Percentiles rank a stretch among this genome's conserved stretches.
Conservation (phyloP, 2,329 filamentous ascomycete species). For the Stachybotrys elegans region DNA sequence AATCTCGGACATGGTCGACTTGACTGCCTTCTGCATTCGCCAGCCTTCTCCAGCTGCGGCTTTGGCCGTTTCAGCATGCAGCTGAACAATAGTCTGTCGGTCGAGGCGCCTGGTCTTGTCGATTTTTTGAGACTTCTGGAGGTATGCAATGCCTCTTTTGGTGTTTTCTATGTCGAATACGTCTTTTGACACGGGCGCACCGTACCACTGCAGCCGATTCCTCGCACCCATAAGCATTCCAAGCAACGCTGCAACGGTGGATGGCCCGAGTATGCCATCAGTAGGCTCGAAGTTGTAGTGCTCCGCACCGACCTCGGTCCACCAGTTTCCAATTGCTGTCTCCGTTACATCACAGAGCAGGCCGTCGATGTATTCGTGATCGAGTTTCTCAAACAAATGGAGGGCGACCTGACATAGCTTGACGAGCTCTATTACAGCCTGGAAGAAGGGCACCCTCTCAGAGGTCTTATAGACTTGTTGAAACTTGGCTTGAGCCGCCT, state of each 20-base stretch:
- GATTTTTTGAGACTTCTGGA: slow-evolving; percentile 85
- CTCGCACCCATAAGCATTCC: slow-evolving; percentile 86
- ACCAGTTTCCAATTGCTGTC: slow-evolving; percentile 87
- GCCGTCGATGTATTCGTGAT: slow-evolving; percentile 86
- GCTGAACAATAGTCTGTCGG: slow-evolving; percentile 71
- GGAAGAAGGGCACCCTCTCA: slow-evolving; percentile 72
- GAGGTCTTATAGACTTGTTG: slow-evolving; percentile 84
- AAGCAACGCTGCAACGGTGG: slow-evolving; percentile 80
- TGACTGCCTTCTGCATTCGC: slow-evolving; percentile 89
- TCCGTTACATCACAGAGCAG: slow-evolving; percentile 92
- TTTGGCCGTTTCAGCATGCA: slow-evolving; percentile 84
- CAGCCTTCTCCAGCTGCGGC: slow-evolving; percentile 85
- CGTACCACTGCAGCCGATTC: slow-evolving; percentile 80
- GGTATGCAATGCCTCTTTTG: slow-evolving; percentile 78
- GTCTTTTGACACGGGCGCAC: slow-evolving; percentile 82
- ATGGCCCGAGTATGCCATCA: slow-evolving; percentile 88
- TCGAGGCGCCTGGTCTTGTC: slow-evolving; percentile 75
- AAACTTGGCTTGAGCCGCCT: slow-evolving; percentile 86
- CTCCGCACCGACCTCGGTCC: slow-evolving; percentile 87
- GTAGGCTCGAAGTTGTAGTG: slow-evolving; percentile 89
- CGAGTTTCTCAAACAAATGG: slow-evolving; percentile 80
- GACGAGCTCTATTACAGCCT: slow-evolving; percentile 80
- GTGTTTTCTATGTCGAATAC: slow-evolving; percentile 80
- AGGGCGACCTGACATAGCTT: slow-evolving; percentile 88
- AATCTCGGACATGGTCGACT: slow-evolving; percentile 89